Percentiles rank a stretch among this genome's conserved stretches.
Conservation (phyloP, 177 flowering plant species). For the Vitis hybrid region DNA sequence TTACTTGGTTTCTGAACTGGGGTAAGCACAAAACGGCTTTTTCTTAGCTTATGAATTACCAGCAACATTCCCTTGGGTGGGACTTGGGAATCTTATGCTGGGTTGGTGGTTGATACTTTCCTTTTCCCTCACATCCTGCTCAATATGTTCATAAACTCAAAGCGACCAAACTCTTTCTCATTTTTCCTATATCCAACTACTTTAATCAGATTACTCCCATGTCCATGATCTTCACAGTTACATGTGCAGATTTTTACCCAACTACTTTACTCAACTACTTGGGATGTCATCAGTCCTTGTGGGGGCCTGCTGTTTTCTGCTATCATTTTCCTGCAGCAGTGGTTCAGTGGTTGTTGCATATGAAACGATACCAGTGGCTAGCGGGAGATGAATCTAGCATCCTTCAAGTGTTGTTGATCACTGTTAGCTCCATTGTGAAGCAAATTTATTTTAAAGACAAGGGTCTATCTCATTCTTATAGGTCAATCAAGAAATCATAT, state of each 20-base stretch:
- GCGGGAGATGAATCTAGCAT: neutral
- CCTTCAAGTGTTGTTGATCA: too few species aligned
- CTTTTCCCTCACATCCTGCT: constrained; percentile 66
- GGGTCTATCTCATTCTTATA: too few species aligned
- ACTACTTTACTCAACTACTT: constrained; percentile 55
- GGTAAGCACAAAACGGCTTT: too few species aligned
- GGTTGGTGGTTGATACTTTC: constrained; percentile 60
- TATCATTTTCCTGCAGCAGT: constrained; percentile 63
- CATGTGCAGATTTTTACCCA: constrained; percentile 18
- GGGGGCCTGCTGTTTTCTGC: constrained; percentile 47
- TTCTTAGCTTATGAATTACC: neutral
- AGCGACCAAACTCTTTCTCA: constrained; percentile 36
- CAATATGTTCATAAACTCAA: constrained; percentile 43
- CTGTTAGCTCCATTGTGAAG: too few species aligned
- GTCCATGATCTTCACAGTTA: constrained; percentile 58
- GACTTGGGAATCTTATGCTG: constrained; percentile 49
- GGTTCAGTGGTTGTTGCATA: constrained; percentile 65
- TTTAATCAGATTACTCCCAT: constrained; percentile 52
- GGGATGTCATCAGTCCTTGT: constrained; percentile 63
- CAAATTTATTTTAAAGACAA: too few species aligned
- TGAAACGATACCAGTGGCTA: constrained; percentile 41
- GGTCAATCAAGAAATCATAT: too few species aligned
- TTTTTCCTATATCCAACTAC: constrained; percentile 53
- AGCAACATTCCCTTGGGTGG: constrained; percentile 33
- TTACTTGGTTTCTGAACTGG: neutral